These are phyloP conservation scores for Histomonas meleagridis DNA, from an alignment of 208 protist species.

Conservation along the genomic window DNA sequence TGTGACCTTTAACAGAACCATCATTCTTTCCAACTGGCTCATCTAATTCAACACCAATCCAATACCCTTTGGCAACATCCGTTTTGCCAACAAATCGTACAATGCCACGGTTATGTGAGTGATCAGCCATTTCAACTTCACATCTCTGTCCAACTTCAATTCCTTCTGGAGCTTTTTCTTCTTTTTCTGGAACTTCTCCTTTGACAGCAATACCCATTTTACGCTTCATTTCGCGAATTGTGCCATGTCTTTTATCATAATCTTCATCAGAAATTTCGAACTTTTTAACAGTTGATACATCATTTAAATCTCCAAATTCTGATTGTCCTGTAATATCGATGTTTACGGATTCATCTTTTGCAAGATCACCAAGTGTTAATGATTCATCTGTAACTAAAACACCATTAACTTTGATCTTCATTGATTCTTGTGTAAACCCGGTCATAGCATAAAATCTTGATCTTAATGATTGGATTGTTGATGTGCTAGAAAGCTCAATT, in stretches of 20 bases:
- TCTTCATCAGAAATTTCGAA: constrained; percentile 12
- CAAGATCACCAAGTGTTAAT: neutral
- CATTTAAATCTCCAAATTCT: constrained; percentile 7
- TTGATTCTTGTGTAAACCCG: neutral
- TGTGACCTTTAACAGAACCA: neutral
- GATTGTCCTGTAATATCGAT: constrained; percentile 6
- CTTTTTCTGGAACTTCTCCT: neutral
- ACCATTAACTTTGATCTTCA: constrained; percentile 34
- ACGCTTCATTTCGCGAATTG: neutral
- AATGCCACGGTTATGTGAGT: neutral
- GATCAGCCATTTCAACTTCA: neutral
- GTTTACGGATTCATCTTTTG: neutral
- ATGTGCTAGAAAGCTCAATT: neutral
- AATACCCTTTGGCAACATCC: neutral
- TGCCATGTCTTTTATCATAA: neutral
- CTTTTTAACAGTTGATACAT: neutral
- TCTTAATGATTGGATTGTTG: neutral
- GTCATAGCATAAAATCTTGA: neutral
- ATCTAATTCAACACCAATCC: constrained; percentile 8
- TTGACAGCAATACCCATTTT: constrained; percentile 1
- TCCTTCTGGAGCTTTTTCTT: neutral
- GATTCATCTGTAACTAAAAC: neutral
- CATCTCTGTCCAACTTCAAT: constrained; percentile 6
- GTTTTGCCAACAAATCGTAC: neutral
- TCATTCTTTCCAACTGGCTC: constrained; percentile 28